These are phyloP conservation scores for Populus davidiana DNA, from an alignment of 345 rosid genomes.

Conservation along the genomic window DNA sequence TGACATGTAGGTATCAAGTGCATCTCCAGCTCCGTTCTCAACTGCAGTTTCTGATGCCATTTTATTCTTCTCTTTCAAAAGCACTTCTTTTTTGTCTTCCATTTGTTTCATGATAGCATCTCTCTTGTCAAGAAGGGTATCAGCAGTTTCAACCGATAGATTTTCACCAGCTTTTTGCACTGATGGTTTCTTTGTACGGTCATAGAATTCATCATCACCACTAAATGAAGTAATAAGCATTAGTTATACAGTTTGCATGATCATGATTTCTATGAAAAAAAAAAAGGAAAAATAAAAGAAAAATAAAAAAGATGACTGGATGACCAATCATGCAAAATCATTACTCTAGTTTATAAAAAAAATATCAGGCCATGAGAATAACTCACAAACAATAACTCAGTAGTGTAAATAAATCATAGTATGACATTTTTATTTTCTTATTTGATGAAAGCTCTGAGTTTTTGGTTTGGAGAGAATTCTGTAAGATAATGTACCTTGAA, in stretches of 20 bases:
- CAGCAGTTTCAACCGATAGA: constrained; percentile 79
- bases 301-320: background rate
- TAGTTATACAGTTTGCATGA: background rate
- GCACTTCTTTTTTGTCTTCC: constrained; percentile 49
- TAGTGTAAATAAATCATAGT: no score
- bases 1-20: constrained; percentile 89
- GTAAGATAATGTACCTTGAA: constrained; percentile 46
- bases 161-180: constrained; percentile 49
- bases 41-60: constrained; percentile 42
- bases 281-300: background rate
- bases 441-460: no score
- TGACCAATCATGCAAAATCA: background rate
- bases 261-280: background rate
- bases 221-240: constrained; percentile 38
- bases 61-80: constrained; percentile 62
- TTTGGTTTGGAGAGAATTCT: constrained; percentile 5
- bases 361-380: background rate
- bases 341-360: background rate
- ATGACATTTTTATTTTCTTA: no score
- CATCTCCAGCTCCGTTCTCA: constrained; percentile 62
- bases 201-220: constrained; percentile 95
- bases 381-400: background rate
- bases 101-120: constrained; percentile 63
- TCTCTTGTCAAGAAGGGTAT: constrained; percentile 84
- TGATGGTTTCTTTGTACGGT: constrained; percentile 74